Base-by-base conservation (phyloP, 192 early-diverging fungal species). In the Helicostylum pulchrum region DNA sequence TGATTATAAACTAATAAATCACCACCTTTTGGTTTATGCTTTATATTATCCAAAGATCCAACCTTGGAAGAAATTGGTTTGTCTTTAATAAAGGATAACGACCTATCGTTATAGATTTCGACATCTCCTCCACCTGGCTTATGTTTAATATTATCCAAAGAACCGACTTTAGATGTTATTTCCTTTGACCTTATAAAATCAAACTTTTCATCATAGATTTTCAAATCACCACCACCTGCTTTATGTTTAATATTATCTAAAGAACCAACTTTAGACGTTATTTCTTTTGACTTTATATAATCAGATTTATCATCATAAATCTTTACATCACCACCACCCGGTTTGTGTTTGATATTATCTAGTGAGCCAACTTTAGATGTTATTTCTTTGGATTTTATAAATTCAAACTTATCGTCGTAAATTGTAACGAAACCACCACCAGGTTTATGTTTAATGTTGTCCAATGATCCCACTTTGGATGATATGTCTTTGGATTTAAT, bases 181-280 rank as follows among this genome's bases (percentile, higher is more conserved):
- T 43, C 42, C 45, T 59, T 59, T 19, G 57, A 59, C 10, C 23
- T 59, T 7, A 59, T 59, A 26, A 59, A 59, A 44, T 20, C 20
- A 26, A 43, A 12, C 12, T 59, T 59, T 21, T 57, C 55, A 39
- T 57, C 55, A 8, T 39, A 57, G 15, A 57, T 43, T 20, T 21
- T 9, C 34, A 57, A 42, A 30, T 57, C 55, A 1, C 55, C 55
- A 57, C 64, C 64, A 36, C 54, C 54, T 20, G 64, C 46, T n/a
- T 42, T 65, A 57, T 65, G 64, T n/a, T 55, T 53, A 34, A 65
- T 57, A 21, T 65, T 65, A 23, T 65, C 64, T 53, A 56, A 34
- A 1, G 64, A 65, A 2, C 64, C 64, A 31, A 65, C 54, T 21
- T 45, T 65, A 17, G 53, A 46, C 1, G 64, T 39, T 9, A 65